Base-by-base conservation (phyloP, 768 basidiomycete species). In the Amanita thiersii region DNA sequence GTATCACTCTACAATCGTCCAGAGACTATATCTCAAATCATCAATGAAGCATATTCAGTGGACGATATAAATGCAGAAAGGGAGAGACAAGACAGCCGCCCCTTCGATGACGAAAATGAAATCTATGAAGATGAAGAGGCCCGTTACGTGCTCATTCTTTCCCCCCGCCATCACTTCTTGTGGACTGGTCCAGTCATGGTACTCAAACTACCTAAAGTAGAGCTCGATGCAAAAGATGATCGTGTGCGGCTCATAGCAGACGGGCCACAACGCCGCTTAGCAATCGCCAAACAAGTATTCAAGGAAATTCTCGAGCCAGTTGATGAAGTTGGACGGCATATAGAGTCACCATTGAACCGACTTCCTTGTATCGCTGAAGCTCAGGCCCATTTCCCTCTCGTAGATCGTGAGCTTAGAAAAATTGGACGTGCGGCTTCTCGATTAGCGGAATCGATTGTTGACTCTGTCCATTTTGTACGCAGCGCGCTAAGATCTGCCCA, bases 161-260 rank as follows among this genome's bases (percentile, higher is more conserved):
- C 94, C 15, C 92, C 96, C 17, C 74, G 81, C 17, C 78, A 72
- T 8, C 79, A 79, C 39, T 99, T 96, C 64, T 66, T 91, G 21
- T 99, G 94, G 94, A 86, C 84, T 41, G 94, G 94, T 5, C 69
- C 81, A 24, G 85, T 96, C 36, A 72, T 92, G 61, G 72, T 90
- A 53, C 65, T 90, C 24, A 73, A 78, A 41, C 63, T 93, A 12
- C 78, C 84, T 10, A 80, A 68, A 52, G 68, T 91, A 48, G 83
- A 90, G n/a, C 64, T 94, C 17, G 86, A 85, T 43, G 65, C 87
- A 44, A 82, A 81, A 52, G 92, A 94, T 47, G 79, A 85, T 49
- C 79, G 90, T n/a, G 77, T 91, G n/a, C 79, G 92, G 17, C 68
- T 99, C 19, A 76, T 98, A 41, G 87, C 94, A 5, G 90, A 96